Conservation (phyloP, 1,139 yeast species). For the Candida neerlandica region DNA sequence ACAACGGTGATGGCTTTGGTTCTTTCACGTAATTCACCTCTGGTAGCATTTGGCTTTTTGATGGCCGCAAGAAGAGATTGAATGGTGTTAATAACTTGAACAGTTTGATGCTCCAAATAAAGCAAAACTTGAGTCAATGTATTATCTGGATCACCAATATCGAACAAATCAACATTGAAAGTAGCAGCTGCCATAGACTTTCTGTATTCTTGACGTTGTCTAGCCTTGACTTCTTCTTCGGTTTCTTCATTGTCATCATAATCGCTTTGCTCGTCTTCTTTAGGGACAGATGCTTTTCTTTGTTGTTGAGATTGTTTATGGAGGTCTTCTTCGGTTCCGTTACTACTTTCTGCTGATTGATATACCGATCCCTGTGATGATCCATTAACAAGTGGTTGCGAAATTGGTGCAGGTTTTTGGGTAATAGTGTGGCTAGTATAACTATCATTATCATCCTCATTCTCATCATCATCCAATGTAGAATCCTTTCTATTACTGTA, state of each 20-base stretch:
- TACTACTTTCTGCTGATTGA: constrained; percentile 4
- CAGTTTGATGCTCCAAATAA: constrained; percentile 92
- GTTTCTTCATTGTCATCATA: constrained; percentile 21
- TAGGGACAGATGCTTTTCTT: background rate
- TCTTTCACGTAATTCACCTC: constrained; percentile 71
- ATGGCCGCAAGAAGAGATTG: constrained; percentile 78
- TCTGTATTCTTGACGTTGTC: constrained; percentile 50
- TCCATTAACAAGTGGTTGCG: background rate
- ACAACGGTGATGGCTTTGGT: constrained; percentile 75
- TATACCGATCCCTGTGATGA: constrained; percentile 2
- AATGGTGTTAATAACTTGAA: constrained; percentile 86
- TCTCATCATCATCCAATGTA: background rate
- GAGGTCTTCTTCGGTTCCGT: background rate
- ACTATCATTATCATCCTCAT: background rate
- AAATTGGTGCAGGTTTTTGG: background rate
- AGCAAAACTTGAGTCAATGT: constrained; percentile 81
- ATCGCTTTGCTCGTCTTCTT: constrained; percentile 17
- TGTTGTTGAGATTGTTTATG: background rate
- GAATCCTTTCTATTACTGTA: background rate
- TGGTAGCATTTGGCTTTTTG: constrained; percentile 74
- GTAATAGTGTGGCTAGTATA: background rate
- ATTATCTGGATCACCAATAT: constrained; percentile 82
- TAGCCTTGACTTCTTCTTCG: constrained; percentile 35
- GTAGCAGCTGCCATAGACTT: constrained; percentile 57
- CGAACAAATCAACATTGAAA: constrained; percentile 73